These are phyloP conservation scores for Hagleromyces aurorensis DNA, from an alignment of 805 yeast species.

Conservation along the genomic window DNA sequence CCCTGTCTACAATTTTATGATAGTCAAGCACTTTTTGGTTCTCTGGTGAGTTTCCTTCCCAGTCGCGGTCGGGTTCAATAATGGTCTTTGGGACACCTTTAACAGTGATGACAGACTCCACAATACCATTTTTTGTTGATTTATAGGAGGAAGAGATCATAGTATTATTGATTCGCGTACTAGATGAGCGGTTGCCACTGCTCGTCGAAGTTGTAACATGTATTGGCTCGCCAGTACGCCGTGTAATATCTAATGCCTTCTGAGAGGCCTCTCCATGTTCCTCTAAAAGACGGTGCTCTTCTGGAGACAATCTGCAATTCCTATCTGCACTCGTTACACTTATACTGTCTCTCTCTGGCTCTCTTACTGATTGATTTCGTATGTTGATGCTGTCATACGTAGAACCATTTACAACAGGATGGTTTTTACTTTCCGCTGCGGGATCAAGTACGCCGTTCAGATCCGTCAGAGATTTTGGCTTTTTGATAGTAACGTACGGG, in stretches of 20 bases:
- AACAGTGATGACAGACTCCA: slow-evolving; percentile 75
- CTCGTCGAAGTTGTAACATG: slow-evolving; percentile 9
- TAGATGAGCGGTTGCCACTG: not conserved
- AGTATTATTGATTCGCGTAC: slow-evolving; percentile 3
- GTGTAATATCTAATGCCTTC: slow-evolving; percentile 8
- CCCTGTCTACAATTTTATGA: no score
- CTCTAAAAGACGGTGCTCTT: slow-evolving; percentile 2
- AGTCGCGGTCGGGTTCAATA: slow-evolving; percentile 55
- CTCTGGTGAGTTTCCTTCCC: slow-evolving; percentile 27
- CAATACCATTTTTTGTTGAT: slow-evolving; percentile 39
- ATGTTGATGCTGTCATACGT: no score
- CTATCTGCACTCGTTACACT: no score
- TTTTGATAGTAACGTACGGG: slow-evolving; percentile 60
- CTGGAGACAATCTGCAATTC: slow-evolving; percentile 1
- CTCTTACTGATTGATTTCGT: no score
- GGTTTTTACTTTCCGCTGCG: no score
- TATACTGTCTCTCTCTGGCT: no score
- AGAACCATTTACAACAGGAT: no score
- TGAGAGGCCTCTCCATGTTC: slow-evolving; percentile 9
- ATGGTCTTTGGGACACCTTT: slow-evolving; percentile 82
- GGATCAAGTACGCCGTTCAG: no score
- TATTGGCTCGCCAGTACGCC: slow-evolving; percentile 10
- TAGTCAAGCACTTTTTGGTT: no score
- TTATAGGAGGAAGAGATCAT: slow-evolving; percentile 20
- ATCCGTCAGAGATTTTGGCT: no score